Percentiles rank a stretch among this genome's conserved stretches.
Conservation (phyloP, 371 early-diverging fungal genomes). For the Mortierella sp. region DNA sequence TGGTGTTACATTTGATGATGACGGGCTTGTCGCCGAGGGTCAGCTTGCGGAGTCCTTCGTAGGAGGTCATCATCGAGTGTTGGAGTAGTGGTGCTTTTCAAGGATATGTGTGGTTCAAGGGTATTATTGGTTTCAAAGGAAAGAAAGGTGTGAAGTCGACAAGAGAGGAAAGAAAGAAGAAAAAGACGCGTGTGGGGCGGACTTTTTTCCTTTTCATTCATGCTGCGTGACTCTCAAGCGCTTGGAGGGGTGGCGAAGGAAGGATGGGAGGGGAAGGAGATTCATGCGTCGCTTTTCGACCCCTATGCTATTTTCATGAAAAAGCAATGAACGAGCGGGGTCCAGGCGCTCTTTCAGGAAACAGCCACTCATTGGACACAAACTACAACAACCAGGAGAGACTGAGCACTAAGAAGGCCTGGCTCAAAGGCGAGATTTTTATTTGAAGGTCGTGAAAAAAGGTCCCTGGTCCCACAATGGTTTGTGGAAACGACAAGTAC, state of each 20-base stretch:
- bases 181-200: constrained; percentile 3
- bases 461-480: not conserved
- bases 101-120: not conserved
- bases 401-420: too few relatives aligned
- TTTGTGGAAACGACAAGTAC: not conserved
- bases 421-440: not conserved
- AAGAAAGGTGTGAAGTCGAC: not conserved
- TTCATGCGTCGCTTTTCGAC: not conserved
- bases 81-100: not conserved
- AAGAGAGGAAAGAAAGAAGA: not conserved
- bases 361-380: not conserved
- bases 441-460: not conserved
- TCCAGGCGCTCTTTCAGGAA: not conserved
- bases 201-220: not conserved
- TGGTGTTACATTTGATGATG: constrained; percentile 54
- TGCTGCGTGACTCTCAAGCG: not conserved
- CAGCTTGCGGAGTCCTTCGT: constrained; percentile 52
- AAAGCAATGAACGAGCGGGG: not conserved
- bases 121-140: not conserved
- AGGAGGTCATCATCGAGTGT: constrained; percentile 38
- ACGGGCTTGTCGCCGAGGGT: constrained; percentile 55
- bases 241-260: not conserved
- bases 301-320: not conserved
- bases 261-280: not conserved
- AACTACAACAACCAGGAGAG: too few relatives aligned